Conservation (phyloP, 352 stramenopile genomes). For the Thalassiosira ordinaria region DNA sequence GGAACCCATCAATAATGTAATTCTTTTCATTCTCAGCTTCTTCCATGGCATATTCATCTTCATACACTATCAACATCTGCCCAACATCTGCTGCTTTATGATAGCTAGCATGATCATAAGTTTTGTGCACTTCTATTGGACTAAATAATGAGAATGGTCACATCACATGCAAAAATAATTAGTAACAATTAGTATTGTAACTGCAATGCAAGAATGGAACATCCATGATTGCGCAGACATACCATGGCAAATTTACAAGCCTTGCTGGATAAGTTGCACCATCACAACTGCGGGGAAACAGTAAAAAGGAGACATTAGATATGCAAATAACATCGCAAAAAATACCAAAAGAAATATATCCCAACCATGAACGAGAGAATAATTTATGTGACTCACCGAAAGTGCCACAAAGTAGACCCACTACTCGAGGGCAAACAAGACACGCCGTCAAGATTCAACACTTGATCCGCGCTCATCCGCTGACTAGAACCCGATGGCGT, state of each 20-base stretch:
- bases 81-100: slow-evolving; percentile 82
- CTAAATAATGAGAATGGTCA: no score
- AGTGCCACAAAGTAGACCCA: slow-evolving; percentile 76
- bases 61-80: slow-evolving; percentile 85
- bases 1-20: slow-evolving; percentile 58
- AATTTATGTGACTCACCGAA: slow-evolving; percentile 44
- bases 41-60: slow-evolving; percentile 79
- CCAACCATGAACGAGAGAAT: no score
- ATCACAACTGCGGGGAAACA: slow-evolving; percentile 73
- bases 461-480: slow-evolving; percentile 19
- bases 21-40: slow-evolving; percentile 72
- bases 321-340: background rate
- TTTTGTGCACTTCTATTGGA: slow-evolving; percentile 85
- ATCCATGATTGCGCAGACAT: background rate
- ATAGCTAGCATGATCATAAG: slow-evolving; percentile 83
- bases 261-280: slow-evolving; percentile 78
- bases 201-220: slow-evolving; percentile 1
- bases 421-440: slow-evolving; percentile 67
- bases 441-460: slow-evolving; percentile 81
- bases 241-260: slow-evolving; percentile 79
- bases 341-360: background rate
- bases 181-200: background rate
- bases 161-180: background rate
- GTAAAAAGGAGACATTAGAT: slow-evolving; percentile 8
- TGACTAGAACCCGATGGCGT: background rate